A percentile compares a stretch with the other conserved stretches of the same genome.
Conservation (phyloP, 2,329 filamentous ascomycete species). For the Aspergillus uvarum region DNA sequence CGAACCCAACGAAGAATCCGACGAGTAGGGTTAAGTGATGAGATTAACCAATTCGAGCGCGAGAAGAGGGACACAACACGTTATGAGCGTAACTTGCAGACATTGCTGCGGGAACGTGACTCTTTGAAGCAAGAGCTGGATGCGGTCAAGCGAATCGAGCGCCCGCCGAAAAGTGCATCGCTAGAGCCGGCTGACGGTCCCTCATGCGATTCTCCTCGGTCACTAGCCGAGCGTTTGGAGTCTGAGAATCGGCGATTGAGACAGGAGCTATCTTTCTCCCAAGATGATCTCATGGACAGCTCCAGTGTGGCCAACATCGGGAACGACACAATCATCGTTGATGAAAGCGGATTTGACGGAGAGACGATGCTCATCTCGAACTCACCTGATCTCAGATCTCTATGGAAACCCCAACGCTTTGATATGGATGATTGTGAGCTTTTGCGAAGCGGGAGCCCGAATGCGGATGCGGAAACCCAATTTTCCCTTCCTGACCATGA, state of each 20-base stretch:
- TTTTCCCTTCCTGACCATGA: conserved; percentile 16
- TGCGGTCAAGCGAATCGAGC: conserved; percentile 14
- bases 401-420: conserved; percentile 10
- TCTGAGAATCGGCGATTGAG: conserved; percentile 19
- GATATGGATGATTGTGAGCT: conserved; percentile 22
- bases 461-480: conserved; percentile 20
- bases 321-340: conserved; percentile 30
- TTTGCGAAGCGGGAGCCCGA: conserved; percentile 11
- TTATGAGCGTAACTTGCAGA: conserved; percentile 27
- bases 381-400: conserved; percentile 31
- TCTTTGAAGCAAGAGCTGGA: conserved; percentile 29
- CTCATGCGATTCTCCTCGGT: conserved; percentile 18
- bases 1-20: conserved; percentile 46
- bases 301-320: conserved; percentile 8
- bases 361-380: conserved; percentile 32
- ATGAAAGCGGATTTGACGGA: conserved; percentile 28
- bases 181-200: conserved; percentile 15
- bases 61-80: conserved; percentile 36
- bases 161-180: conserved; percentile 5
- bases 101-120: conserved; percentile 30
- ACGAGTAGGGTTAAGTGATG: conserved; percentile 48
- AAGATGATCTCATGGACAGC: conserved; percentile 3
- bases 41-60: conserved; percentile 45
- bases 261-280: conserved; percentile 22
- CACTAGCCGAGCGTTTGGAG: conserved; percentile 22